Conservation (phyloP, 2,329 filamentous ascomycete species). For the Penicillium sp. region DNA sequence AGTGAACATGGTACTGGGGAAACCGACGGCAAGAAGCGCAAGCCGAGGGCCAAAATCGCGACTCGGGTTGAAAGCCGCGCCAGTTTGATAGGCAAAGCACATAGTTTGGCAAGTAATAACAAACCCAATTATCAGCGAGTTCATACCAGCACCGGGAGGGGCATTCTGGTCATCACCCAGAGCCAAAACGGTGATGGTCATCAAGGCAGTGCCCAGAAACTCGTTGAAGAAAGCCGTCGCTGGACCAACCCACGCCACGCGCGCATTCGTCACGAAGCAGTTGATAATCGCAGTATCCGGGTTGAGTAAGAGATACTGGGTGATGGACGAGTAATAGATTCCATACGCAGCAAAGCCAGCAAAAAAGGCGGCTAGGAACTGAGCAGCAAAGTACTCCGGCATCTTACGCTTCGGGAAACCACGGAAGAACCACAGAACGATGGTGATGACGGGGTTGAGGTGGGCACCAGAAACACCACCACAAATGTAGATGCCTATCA, state of each 20-base stretch:
- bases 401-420: constrained; percentile 55
- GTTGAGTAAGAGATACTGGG: constrained; percentile 35
- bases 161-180: constrained; percentile 50
- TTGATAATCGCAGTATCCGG: constrained; percentile 33
- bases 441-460: constrained; percentile 47
- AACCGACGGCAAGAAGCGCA: constrained; percentile 47
- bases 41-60: constrained; percentile 53
- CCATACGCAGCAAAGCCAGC: constrained; percentile 50
- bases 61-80: constrained; percentile 50
- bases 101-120: constrained; percentile 36
- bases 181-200: constrained; percentile 46
- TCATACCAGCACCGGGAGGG: constrained; percentile 53
- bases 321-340: constrained; percentile 39
- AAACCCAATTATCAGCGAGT: constrained; percentile 51
- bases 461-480: constrained; percentile 51
- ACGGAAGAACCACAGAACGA: constrained; percentile 50
- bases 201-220: constrained; percentile 45
- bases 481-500: constrained; percentile 51
- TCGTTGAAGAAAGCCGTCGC: constrained; percentile 50
- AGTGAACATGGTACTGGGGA: constrained; percentile 43
- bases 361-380: constrained; percentile 54
- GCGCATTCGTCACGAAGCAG: constrained; percentile 49
- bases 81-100: constrained; percentile 49
- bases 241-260: constrained; percentile 39
- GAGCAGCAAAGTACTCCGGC: constrained; percentile 52